Percentiles rank a stretch among this genome's conserved stretches.
phyloP scores from a whole-genome alignment of 2,329 filamentous ascomycete genomes.

The Botrytis squamosa region DNA sequence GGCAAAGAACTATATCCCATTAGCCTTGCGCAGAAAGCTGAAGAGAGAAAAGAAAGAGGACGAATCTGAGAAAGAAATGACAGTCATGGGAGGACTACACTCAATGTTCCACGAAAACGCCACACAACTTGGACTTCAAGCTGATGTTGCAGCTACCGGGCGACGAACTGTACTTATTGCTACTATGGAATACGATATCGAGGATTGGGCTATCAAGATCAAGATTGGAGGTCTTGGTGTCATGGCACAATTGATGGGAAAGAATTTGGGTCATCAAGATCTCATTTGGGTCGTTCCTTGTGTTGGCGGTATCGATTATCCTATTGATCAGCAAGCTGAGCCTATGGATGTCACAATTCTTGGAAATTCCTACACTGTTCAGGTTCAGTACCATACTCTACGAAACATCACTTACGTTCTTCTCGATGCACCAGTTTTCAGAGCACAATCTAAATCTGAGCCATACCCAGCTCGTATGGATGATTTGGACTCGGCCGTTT shows the following conservation, averaged over 20 bases:
- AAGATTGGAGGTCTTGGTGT: slow-evolving; percentile 70
- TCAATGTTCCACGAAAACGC: slow-evolving; percentile 17
- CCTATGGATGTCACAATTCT: slow-evolving; percentile 63
- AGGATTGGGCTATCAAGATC: slow-evolving; percentile 68
- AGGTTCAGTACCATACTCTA: slow-evolving; percentile 61
- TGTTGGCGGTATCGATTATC: slow-evolving; percentile 64
- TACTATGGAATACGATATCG: slow-evolving; percentile 71
- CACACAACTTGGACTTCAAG: slow-evolving; percentile 15
- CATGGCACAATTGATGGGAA: slow-evolving; percentile 65
- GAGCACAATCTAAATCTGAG: slow-evolving; percentile 60
- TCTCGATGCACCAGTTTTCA: slow-evolving; percentile 58
- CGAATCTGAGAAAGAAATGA: slow-evolving; percentile 26
- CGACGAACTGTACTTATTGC: slow-evolving; percentile 61
- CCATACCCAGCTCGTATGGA: slow-evolving; percentile 69
- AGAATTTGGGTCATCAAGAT: slow-evolving; percentile 62
- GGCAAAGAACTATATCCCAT: slow-evolving; percentile 45
- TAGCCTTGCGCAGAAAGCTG: slow-evolving; percentile 41
- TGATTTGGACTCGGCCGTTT: slow-evolving; percentile 65
- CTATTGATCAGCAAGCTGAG: slow-evolving; percentile 55
- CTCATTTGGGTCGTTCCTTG: slow-evolving; percentile 64
- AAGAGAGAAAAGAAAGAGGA: slow-evolving; percentile 31
- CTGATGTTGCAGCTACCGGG: slow-evolving; percentile 4
- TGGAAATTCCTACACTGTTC: slow-evolving; percentile 58
- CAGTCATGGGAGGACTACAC: slow-evolving; percentile 18
- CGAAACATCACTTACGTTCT: slow-evolving; percentile 69